Evolutionary conservation across 1,284 basidiomycete genomes (phyloP), one percentile per base, ranked within the genome.

Genomic region (Cryptococcus hybrid): DNA sequence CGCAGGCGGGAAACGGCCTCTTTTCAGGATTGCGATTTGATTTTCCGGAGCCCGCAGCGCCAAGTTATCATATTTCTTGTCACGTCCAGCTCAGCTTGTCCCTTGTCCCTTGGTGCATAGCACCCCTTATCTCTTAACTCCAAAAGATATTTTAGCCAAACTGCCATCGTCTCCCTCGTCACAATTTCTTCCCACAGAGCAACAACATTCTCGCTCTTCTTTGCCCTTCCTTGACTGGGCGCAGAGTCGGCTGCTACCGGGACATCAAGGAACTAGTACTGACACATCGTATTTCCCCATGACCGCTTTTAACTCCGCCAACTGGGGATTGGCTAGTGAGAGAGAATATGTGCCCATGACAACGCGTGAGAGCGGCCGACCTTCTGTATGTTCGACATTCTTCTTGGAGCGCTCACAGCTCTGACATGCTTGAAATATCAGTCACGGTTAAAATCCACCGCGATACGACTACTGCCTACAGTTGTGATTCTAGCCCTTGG

Each of bases 401-500:
- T 2, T 11, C 18, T 38, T 37, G 18, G 47, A 24, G 35, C 8
- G 37, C 36, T 2, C 15, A 46, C 9, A n/a, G n/a, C 15, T 9
- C 46, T 38, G 30, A 42, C 55, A 45, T 37, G 34, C 36, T 51
- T 36, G 38, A 18, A 11, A 34, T 38, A 12, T n/a, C 46, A 60
- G 48, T 48, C 59, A 34, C 40, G 38, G 34, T 48, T 53, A 24
- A 51, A 51, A 30, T 54, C 52, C 12, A 4, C 56, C 5, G 15
- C 46, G 5, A n/a, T 57, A 18, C 51, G 55, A 11, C 47, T 54
- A 40, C 52, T 63, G 3, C 56, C 58, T n/a, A 43, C 62, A 7
- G 30, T 55, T 1, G 47, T 66, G 7, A 45, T 71, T 13, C 57
- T 71, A 11, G 40, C 39, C n/a, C 15, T 64, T 4, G 70, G 70